Base-by-base conservation (phyloP, 768 basidiomycete genomes). In the Peribolospora baueri region DNA sequence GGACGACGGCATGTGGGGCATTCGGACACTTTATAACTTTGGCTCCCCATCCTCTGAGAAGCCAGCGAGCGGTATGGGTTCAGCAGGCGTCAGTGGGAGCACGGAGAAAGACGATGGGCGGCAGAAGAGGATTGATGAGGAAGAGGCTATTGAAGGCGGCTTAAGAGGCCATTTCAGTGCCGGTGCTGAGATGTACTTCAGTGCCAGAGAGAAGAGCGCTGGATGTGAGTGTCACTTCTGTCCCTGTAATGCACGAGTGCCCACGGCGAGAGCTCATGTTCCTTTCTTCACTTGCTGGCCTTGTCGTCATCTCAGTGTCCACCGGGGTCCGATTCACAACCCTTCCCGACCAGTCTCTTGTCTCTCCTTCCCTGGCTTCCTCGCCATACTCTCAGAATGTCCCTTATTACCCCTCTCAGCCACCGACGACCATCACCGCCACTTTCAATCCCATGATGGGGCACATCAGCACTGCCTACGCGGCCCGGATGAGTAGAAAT, bases 371-470 rank as follows among this genome's bases (percentile, higher is more conserved):
- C 51, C 54, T 46, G 53, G 36, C 41, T 41, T 25, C 25, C 25
- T 25, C 25, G 25, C 25, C 25, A 25, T 25, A 25, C 11, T 57
- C 65, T 46, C 65, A 1, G 60, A 63, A 3, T 63, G 46, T 14
- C 48, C 65, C 14, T 70, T 68, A 58, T 61, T 65, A 57, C 6
- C 70, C 71, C 25, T 71, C 78, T 14, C 85, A 87, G 65, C 86
- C 91, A 0, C 87, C 91, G 1, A 93, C 88, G 0, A 90, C 88
- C 11, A 81, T 93, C 51, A 91, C 90, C 3, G 84, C 88, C 4
- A 74, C 91, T 38, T 86, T 90, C 67, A 95, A 93, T 65, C 91
- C 91, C 0, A 86, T 97, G 76, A 77, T 95, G 56, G 91, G 91
- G 0, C 88, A 95, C 64, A 73, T 95, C 50, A 85, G 85, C 2